These are phyloP conservation scores for Thelonectria blattea DNA, from an alignment of 2,329 filamentous ascomycete species.

Conservation along the genomic window DNA sequence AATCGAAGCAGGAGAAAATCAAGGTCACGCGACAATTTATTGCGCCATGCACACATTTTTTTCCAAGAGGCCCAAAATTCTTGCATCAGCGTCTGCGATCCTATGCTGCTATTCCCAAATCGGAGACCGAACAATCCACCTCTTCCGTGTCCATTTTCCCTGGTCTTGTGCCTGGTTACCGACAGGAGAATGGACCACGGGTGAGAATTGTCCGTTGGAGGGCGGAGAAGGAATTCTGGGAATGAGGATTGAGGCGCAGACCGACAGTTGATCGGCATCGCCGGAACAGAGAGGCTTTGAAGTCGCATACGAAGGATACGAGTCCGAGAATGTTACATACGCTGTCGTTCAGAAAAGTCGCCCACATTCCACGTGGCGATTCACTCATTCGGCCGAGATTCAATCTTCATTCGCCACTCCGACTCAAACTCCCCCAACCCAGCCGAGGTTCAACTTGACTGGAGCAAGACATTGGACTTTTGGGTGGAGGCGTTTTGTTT, in stretches of 20 bases:
- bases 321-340: constrained; percentile 3
- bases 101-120: constrained; percentile 30
- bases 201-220: constrained; percentile 5
- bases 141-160: background rate
- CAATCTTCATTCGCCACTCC: background rate
- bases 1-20: constrained; percentile 7
- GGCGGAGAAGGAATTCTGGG: background rate
- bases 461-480: no score
- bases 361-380: background rate
- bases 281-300: background rate
- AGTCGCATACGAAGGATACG: background rate
- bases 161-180: constrained; percentile 37
- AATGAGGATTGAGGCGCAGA: background rate
- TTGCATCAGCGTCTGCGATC: background rate
- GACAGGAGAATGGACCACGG: constrained; percentile 11
- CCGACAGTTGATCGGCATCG: no score
- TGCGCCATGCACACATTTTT: constrained; percentile 5
- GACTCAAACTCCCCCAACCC: constrained; percentile 20
- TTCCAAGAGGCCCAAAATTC: background rate
- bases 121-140: constrained; percentile 29
- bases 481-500: no score
- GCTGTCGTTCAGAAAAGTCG: no score
- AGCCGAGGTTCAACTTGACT: constrained; percentile 3
- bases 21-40: constrained; percentile 34
- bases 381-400: constrained; percentile 31